Evolutionary conservation across 805 yeast genomes (phyloP), one percentile per base, ranked within the genome.

Genomic region (Candida ipomoeae): DNA sequence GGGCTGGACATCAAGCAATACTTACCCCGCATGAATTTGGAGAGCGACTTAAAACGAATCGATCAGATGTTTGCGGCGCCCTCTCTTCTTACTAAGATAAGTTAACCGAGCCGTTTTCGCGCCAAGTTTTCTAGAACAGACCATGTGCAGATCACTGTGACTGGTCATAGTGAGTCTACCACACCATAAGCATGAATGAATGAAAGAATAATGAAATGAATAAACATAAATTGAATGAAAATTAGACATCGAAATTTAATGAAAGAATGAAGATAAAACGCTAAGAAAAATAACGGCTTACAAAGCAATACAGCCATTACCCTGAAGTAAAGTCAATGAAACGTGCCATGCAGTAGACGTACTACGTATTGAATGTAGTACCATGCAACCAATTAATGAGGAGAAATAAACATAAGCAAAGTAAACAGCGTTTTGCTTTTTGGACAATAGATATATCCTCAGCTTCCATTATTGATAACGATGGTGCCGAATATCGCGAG

Each of bases 1-100:
- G 53, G 53, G 53, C 56, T 44, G 52, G 56, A 53, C 48, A 47
- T 51, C 17, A 53, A 53, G 39, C 49, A 32, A 46, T 53, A 51
- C 44, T 33, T 44, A 37, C 55, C 56, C 6, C 53, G 56, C 13
- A 40, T 51, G 42, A 55, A 53, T 49, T 49, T 55, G 44, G 58
- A 53, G 51, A 48, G 51, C 18, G 58, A 55, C 44, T 49, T 55
- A 46, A 53, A 48, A 32, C 43, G 52, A 46, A 54, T 54, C 23
- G 59, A 55, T 40, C 54, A 46, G 44, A 51, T 53, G 56, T 43
- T 53, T 26, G 39, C 51, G 14, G 42, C 41, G 11, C 48, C 39
- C 5, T 31, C 36, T 10, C 46, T 48, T 23, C 44, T 48, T 14
- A 37, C 43, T 23, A 42, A 48, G 37, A 21, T 40, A 33, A 34